Percentiles rank a stretch among this genome's conserved stretches.
These are phyloP conservation scores for Colletotrichum sp. DNA, from an alignment of 2,329 filamentous ascomycete genomes.

Conservation along the genomic window DNA sequence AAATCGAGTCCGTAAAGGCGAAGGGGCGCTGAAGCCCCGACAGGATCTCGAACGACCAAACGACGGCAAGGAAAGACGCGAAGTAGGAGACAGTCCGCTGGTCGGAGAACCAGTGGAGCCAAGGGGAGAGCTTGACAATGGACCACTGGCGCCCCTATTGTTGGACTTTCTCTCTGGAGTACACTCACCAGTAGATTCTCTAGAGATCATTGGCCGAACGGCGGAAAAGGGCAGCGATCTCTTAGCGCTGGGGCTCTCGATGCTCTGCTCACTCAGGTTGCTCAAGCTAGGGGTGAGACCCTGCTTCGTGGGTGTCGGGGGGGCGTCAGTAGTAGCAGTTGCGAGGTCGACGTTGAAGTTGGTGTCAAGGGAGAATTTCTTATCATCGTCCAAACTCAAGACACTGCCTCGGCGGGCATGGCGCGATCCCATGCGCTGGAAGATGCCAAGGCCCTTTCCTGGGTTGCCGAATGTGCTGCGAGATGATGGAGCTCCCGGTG, in stretches of 20 bases:
- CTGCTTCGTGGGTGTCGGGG: slow-evolving; percentile 93
- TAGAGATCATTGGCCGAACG: slow-evolving; percentile 37
- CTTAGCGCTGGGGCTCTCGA: slow-evolving; percentile 54
- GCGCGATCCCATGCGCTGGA: slow-evolving; percentile 59
- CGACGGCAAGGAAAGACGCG: slow-evolving; percentile 40
- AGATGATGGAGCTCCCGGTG: slow-evolving; percentile 48
- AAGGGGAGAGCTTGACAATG: background rate
- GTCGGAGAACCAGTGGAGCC: slow-evolving; percentile 35
- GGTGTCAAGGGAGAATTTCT: slow-evolving; percentile 57
- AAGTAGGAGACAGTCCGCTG: slow-evolving; percentile 35
- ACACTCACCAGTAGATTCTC: slow-evolving; percentile 52
- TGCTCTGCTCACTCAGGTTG: slow-evolving; percentile 40
- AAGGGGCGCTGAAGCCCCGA: slow-evolving; percentile 36
- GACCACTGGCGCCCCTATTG: background rate
- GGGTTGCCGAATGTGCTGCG: slow-evolving; percentile 58
- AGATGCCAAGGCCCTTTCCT: slow-evolving; percentile 69
- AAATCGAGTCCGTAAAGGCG: slow-evolving; percentile 34
- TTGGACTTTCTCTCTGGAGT: slow-evolving; percentile 22
- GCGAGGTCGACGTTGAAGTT: slow-evolving; percentile 46
- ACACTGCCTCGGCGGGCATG: slow-evolving; percentile 69
- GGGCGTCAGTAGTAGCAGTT: slow-evolving; percentile 62
- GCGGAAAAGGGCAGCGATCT: slow-evolving; percentile 49
- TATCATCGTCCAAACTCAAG: slow-evolving; percentile 81
- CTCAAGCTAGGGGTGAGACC: slow-evolving; percentile 47
- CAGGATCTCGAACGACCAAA: slow-evolving; percentile 36